Evolutionary conservation across 495 filamentous ascomycete genomes (phyloP).

Genomic region (Xylaria bambusicola): DNA sequence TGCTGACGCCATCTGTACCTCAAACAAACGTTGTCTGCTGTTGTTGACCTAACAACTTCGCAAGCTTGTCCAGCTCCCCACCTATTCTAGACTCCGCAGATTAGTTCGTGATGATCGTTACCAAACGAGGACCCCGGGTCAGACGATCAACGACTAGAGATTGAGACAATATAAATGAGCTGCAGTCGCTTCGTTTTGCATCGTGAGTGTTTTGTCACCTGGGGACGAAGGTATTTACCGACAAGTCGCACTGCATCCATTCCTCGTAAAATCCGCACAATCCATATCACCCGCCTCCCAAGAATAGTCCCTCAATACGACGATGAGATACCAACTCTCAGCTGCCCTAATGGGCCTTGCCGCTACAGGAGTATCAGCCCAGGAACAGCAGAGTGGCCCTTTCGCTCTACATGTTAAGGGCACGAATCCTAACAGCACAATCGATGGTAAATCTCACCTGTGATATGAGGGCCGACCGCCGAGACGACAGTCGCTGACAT

Average conservation of each 20-base stretch:
- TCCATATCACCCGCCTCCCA: neutral
- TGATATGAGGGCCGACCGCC: neutral
- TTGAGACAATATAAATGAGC: constrained; percentile 2
- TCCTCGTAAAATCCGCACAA: neutral
- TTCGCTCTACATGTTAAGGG: constrained; percentile 42
- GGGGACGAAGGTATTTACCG: neutral
- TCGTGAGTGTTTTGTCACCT: neutral
- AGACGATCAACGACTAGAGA: neutral
- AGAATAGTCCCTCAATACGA: constrained; percentile 8
- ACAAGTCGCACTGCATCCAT: neutral
- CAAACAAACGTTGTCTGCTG: neutral
- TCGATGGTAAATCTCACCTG: constrained; percentile 34
- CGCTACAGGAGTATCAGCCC: constrained; percentile 36
- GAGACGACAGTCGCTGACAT: neutral
- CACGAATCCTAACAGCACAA: constrained; percentile 27
- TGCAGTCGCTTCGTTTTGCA: neutral
- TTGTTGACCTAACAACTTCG: neutral
- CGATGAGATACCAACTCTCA: constrained; percentile 36
- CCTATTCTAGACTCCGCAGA: neutral
- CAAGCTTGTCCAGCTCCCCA: neutral
- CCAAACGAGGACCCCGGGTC: neutral
- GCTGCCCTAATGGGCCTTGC: constrained; percentile 29
- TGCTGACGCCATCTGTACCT: constrained; percentile 12
- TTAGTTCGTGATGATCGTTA: constrained; percentile 9
- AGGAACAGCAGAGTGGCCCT: constrained; percentile 41